Percentiles rank a stretch among this genome's conserved stretches.
Evolutionary conservation across 805 yeast species (phyloP).

Genomic region (Suhomyces tanzawaensis): DNA sequence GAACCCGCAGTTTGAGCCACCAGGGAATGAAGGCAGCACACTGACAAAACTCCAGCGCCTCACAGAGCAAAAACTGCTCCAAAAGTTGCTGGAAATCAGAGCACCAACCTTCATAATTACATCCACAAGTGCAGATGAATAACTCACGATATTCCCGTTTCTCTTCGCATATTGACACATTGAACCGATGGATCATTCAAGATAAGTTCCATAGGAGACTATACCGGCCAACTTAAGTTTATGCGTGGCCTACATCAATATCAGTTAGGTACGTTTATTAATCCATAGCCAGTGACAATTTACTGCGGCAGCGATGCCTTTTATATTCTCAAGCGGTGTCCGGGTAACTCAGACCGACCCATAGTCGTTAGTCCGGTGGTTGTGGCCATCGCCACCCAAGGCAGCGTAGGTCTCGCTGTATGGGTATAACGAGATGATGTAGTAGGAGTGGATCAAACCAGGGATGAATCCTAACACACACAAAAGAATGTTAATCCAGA

Average conservation of each 20-base stretch:
- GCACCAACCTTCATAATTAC: background rate
- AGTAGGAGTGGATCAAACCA: constrained; percentile 75
- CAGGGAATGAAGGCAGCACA: background rate
- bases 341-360: constrained; percentile 4
- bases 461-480: constrained; percentile 74
- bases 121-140: background rate
- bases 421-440: constrained; percentile 75
- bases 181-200: constrained; percentile 39
- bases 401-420: constrained; percentile 28
- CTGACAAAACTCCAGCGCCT: too few species aligned
- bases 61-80: too few species aligned
- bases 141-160: background rate
- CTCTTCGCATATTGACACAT: constrained; percentile 50
- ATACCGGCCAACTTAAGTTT: constrained; percentile 48
- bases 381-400: constrained; percentile 31
- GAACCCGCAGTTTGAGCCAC: background rate
- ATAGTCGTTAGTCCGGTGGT: constrained; percentile 19
- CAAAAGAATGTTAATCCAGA: constrained; percentile 64
- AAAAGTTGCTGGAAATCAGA: too few species aligned
- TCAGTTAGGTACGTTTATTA: background rate
- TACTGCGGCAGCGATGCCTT: background rate
- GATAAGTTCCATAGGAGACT: constrained; percentile 21
- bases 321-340: background rate
- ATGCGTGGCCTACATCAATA: constrained; percentile 24
- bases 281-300: too few species aligned